Evolutionary conservation across 2,329 filamentous ascomycete species (phyloP).

Genomic region (Tolypocladium album): DNA sequence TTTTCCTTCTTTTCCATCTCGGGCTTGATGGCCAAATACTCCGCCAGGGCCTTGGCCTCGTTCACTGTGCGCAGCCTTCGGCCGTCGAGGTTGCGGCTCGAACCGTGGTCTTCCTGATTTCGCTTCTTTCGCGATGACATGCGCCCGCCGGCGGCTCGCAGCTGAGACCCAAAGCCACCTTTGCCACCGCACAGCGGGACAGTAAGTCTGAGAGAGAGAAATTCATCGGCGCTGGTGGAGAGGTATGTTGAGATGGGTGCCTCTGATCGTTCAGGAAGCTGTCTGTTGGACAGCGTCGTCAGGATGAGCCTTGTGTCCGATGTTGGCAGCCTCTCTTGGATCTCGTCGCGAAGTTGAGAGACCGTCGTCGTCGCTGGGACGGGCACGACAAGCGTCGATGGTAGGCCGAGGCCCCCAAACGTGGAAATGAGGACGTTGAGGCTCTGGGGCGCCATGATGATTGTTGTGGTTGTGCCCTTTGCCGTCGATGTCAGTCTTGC

Average conservation of each 20-base stretch:
- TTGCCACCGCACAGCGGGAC: conserved; percentile 83
- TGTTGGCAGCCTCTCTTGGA: conserved; percentile 51
- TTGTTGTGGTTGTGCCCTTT: not conserved
- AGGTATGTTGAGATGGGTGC: conserved; percentile 53
- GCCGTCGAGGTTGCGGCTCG: conserved; percentile 87
- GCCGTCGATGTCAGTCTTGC: not conserved
- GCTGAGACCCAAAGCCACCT: conserved; percentile 93
- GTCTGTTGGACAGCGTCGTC: conserved; percentile 70
- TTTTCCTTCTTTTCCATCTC: conserved; percentile 95
- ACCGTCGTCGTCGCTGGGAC: conserved; percentile 55
- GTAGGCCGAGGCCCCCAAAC: conserved; percentile 73
- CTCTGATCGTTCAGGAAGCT: conserved; percentile 45
- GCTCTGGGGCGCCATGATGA: conserved; percentile 41
- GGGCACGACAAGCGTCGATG: conserved; percentile 72
- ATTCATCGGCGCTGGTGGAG: conserved; percentile 43
- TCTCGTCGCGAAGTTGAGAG: conserved; percentile 51
- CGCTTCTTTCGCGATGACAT: conserved; percentile 95
- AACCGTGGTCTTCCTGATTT: conserved; percentile 75
- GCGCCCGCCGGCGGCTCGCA: conserved; percentile 90
- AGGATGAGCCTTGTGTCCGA: conserved; percentile 56
- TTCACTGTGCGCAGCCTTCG: conserved; percentile 82
- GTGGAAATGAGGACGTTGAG: conserved; percentile 79
- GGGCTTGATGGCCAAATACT: conserved; percentile 90
- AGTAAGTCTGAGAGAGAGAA: conserved; percentile 74
- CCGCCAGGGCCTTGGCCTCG: conserved; percentile 88